Base-by-base conservation (phyloP, 345 rosid species). In the Bruguiera sexangula region DNA sequence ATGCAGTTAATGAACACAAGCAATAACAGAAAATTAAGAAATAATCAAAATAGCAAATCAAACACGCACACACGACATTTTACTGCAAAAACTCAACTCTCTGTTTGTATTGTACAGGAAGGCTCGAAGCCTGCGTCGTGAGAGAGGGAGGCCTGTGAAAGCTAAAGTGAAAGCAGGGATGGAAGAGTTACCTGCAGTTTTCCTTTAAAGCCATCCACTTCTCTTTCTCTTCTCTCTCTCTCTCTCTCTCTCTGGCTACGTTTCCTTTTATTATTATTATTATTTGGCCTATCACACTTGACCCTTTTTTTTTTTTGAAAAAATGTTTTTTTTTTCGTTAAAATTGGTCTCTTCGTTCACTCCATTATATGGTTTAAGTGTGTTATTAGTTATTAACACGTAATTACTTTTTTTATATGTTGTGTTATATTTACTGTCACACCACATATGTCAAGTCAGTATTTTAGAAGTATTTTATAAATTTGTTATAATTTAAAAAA, bases 81-180 rank as follows among this genome's bases (percentile, higher is more conserved):
- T 24, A 56, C 4, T 30, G 16, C 18, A 56, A 10, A 20, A 21
- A 21, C 50, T 43, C 50, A 43, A 43, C 50, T 43, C 50, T 15
- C 19, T 13, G 19, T 43, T 43, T 43, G 50, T 43, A 0, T 11
- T 43, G 60, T 3, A 10, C 29, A 24, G 27, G 29, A 56, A 15
- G 29, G 2, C 60, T 24, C 60, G 2, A 55, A 3, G 29, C 18
- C 29, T 43, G 18, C 43, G 15, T 63, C 43, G 1, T 8, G 15
- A 19, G 65, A 24, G 51, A 31, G 66, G 32, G 60, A 22, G 13
- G 21, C 32, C 18, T 6, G 13, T 16, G 68, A 37, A 20, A 19
- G 55, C 22, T 27, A 51, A 48, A 72, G 52, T 21, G 59, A 69
- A 60, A 69, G 73, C 19, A 18, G 21, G 59, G 58, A 52, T 34